phyloP scores from a whole-genome alignment of 2,329 filamentous ascomycete species.

The Nannizziopsis barbatae region DNA sequence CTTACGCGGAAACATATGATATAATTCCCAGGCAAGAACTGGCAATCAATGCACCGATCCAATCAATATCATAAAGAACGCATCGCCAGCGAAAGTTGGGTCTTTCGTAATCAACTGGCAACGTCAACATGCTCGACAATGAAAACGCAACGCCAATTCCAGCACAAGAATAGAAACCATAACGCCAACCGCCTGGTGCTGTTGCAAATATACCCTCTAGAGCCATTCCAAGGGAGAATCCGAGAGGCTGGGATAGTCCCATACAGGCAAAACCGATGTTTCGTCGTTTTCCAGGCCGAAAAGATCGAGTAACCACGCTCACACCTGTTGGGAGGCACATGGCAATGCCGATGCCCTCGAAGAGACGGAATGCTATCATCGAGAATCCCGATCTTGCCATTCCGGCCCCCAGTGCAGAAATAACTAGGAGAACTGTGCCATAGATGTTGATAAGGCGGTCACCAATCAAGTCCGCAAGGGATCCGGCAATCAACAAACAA shows the following conservation, averaged over 20 bases:
- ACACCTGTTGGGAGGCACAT: conserved; percentile 39
- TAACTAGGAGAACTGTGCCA: conserved; percentile 34
- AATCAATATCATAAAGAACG: conserved; percentile 38
- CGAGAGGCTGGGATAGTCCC: conserved; percentile 40
- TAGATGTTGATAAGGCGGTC: conserved; percentile 36
- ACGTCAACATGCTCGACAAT: conserved; percentile 3
- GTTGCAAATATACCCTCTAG: conserved; percentile 42
- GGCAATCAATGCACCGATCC: conserved; percentile 41
- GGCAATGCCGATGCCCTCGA: conserved; percentile 36
- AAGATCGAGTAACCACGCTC: conserved; percentile 37
- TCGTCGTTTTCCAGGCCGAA: conserved; percentile 35
- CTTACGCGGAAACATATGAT: conserved; percentile 42
- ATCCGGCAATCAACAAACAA: conserved; percentile 38
- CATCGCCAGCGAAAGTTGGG: conserved; percentile 8
- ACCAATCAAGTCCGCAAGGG: conserved; percentile 41
- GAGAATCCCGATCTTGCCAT: conserved; percentile 28
- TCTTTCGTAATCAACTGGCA: conserved; percentile 6
- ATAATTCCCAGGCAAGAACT: conserved; percentile 40
- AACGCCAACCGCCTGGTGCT: conserved; percentile 42
- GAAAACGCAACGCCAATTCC: conserved; percentile 25
- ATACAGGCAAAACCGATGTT: conserved; percentile 43
- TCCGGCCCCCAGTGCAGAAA: conserved; percentile 35
- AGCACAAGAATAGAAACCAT: conserved; percentile 41
- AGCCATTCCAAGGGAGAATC: conserved; percentile 40
- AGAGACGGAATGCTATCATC: conserved; percentile 37